Evolutionary conservation across 2,329 filamentous ascomycete species (phyloP).

Genomic region (Aureobasidium sp.): DNA sequence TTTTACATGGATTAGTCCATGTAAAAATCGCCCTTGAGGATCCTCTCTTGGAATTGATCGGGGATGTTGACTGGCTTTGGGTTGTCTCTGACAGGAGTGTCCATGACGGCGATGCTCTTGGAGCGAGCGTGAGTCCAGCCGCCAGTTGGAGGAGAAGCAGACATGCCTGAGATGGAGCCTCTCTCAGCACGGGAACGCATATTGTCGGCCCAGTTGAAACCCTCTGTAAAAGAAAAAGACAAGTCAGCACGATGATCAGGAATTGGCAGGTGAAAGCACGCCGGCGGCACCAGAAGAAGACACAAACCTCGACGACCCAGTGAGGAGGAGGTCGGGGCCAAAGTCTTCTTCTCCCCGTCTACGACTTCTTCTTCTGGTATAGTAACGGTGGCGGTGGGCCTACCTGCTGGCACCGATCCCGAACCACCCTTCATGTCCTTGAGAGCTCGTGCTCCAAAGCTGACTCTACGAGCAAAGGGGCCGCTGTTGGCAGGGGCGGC

Average conservation of each 20-base stretch:
- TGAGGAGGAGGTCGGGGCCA: conserved; percentile 25
- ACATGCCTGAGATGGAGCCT: conserved; percentile 46
- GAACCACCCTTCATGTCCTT: conserved; percentile 60
- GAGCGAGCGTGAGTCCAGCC: conserved; percentile 50
- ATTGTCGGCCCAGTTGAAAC: conserved; percentile 96
- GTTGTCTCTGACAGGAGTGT: conserved; percentile 43
- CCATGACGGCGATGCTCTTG: conserved; percentile 58
- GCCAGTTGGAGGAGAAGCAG: conserved; percentile 23
- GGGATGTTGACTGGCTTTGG: conserved; percentile 55
- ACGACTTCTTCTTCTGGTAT: conserved; percentile 13
- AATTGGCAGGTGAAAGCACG: conserved; percentile 56
- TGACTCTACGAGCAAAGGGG: conserved; percentile 77
- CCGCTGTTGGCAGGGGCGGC: conserved; percentile 52
- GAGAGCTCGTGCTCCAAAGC: conserved; percentile 77
- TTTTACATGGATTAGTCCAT: conserved; percentile 58
- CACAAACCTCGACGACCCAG: conserved; percentile 24
- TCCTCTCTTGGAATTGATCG: conserved; percentile 92
- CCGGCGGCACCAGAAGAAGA: conserved; percentile 38
- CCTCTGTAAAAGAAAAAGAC: conserved; percentile 59
- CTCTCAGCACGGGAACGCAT: conserved; percentile 86
- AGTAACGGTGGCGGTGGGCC: conserved; percentile 38
- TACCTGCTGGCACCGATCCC: conserved; percentile 51
- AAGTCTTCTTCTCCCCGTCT: conserved; percentile 15
- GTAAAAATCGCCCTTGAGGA: conserved; percentile 95
- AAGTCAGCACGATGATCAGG: conserved; percentile 31